A percentile compares a stretch with the other conserved stretches of the same genome.
These are phyloP conservation scores for Dryadomyces sulphureus DNA, from an alignment of 2,329 filamentous ascomycete genomes.

Conservation along the genomic window DNA sequence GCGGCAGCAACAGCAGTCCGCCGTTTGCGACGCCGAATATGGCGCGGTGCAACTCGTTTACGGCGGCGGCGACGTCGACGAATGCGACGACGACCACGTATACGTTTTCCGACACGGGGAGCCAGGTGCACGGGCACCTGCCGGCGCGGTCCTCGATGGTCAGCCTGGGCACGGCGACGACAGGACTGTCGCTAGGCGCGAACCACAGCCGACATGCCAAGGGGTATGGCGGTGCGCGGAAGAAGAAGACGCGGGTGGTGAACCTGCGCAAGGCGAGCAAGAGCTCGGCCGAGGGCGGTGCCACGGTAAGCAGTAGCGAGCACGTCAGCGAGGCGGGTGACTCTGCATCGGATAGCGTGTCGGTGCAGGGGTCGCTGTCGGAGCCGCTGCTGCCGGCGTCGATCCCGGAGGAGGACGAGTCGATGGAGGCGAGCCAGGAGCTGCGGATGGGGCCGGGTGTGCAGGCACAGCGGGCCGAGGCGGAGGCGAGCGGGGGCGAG, in stretches of 20 bases:
- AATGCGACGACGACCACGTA: constrained; percentile 50
- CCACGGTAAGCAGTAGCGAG: too few relatives aligned
- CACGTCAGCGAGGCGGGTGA: constrained; percentile 38
- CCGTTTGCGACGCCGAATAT: constrained; percentile 35
- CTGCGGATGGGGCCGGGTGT: not conserved
- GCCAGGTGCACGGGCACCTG: constrained; percentile 43
- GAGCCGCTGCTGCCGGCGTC: constrained; percentile 42
- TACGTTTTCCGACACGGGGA: constrained; percentile 59
- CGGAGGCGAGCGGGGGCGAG: not conserved
- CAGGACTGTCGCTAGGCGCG: constrained; percentile 48
- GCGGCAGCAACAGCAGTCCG: constrained; percentile 21
- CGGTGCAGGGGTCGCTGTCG: constrained; percentile 45
- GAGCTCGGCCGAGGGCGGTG: constrained; percentile 22
- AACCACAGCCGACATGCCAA: constrained; percentile 41
- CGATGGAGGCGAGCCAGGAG: constrained; percentile 20
- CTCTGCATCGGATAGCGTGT: constrained; percentile 27
- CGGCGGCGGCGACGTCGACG: constrained; percentile 41
- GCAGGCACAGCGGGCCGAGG: not conserved
- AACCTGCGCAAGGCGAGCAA: constrained; percentile 48
- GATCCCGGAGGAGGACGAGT: constrained; percentile 44
- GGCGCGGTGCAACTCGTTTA: constrained; percentile 48
- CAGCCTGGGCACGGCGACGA: constrained; percentile 44
- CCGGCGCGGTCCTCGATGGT: constrained; percentile 55
- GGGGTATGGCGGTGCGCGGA: constrained; percentile 44
- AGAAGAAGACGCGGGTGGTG: constrained; percentile 73